A percentile compares a stretch with the other conserved stretches of the same genome.
Conservation (phyloP, 306 rosid species). For the Arachis hypogaea region DNA sequence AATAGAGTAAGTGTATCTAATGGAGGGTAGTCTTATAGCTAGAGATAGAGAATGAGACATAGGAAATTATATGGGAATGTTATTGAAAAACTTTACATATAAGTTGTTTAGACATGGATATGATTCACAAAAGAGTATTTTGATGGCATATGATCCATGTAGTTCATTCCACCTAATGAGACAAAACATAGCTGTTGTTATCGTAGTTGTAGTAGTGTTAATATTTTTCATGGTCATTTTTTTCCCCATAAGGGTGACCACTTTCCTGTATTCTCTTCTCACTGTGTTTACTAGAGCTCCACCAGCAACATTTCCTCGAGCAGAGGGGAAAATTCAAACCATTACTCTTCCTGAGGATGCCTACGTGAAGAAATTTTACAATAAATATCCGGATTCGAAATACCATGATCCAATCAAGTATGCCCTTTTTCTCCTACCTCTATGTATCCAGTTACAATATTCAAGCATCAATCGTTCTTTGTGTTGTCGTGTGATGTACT, state of each 20-base stretch:
- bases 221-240: slow-evolving; percentile 9
- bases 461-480: neutral
- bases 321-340: slow-evolving; percentile 59
- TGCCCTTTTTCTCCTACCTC: slow-evolving; percentile 29
- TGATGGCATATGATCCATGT: too few species aligned
- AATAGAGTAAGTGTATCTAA: too few species aligned
- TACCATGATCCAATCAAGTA: slow-evolving; percentile 78
- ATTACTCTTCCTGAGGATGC: slow-evolving; percentile 88
- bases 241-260: neutral
- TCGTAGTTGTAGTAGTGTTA: too few species aligned
- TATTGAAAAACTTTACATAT: too few species aligned
- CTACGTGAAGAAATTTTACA: slow-evolving; percentile 68
- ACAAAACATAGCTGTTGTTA: too few species aligned
- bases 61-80: too few species aligned
- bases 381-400: slow-evolving; percentile 77
- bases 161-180: too few species aligned
- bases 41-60: too few species aligned
- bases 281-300: slow-evolving; percentile 63
- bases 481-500: slow-evolving; percentile 8
- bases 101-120: too few species aligned
- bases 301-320: slow-evolving; percentile 78
- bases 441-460: slow-evolving; percentile 15
- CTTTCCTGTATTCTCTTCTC: slow-evolving; percentile 5
- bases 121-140: too few species aligned
- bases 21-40: too few species aligned